These are phyloP conservation scores for Wickerhamomyces ciferrii DNA, from an alignment of 805 yeast species.

Conservation along the genomic window DNA sequence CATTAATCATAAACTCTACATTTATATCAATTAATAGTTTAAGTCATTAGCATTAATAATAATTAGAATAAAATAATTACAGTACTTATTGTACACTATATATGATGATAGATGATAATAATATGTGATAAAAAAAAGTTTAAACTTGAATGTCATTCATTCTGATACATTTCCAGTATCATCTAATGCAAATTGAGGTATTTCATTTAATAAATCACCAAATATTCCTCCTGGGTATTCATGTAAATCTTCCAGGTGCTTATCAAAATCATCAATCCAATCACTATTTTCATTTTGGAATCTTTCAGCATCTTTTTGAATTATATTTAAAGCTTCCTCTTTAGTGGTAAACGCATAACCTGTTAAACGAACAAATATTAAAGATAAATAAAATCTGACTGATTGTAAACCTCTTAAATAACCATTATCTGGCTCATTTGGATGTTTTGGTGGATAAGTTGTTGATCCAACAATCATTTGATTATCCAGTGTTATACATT, in stretches of 20 bases:
- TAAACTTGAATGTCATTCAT: conserved; percentile 4
- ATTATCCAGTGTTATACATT: conserved; percentile 71
- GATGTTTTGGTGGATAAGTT: conserved; percentile 69
- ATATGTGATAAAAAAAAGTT: too few relatives aligned
- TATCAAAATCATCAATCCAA: conserved; percentile 34
- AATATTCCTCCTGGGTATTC: conserved; percentile 22
- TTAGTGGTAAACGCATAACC: conserved; percentile 29
- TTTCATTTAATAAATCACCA: conserved; percentile 12
- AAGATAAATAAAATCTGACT: conserved; percentile 60
- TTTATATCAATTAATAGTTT: too few relatives aligned
- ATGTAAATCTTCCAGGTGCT: conserved; percentile 22
- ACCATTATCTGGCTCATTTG: conserved; percentile 67
- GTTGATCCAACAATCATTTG: conserved; percentile 31
- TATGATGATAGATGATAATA: not conserved
- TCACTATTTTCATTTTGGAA: conserved; percentile 22
- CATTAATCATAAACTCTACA: too few relatives aligned
- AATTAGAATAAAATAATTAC: not conserved
- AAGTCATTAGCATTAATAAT: not conserved
- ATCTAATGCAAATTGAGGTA: conserved; percentile 20
- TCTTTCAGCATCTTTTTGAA: conserved; percentile 14
- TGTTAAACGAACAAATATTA: conserved; percentile 53
- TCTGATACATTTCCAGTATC: conserved; percentile 24
- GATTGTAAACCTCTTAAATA: conserved; percentile 77
- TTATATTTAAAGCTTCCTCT: conserved; percentile 14
- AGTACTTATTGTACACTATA: not conserved